phyloP scores from a whole-genome alignment of 192 early-diverging fungal genomes.

The Paraglomus brasilianum region DNA sequence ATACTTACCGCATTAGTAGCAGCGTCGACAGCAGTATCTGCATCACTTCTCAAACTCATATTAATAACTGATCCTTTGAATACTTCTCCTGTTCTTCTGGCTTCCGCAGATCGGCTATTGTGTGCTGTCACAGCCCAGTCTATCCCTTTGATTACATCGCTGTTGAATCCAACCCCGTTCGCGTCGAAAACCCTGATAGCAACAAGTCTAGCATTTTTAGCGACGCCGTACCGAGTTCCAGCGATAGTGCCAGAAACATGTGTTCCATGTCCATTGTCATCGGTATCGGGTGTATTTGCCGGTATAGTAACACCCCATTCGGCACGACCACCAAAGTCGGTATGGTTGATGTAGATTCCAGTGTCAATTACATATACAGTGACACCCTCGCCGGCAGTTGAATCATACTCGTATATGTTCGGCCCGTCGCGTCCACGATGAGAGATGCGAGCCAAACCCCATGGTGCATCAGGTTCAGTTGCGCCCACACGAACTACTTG shows the following conservation, averaged over 20 bases:
- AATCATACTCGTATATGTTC: conserved; percentile 55
- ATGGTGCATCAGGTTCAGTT: conserved; percentile 72
- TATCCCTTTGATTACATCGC: conserved; percentile 78
- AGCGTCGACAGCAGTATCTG: conserved; percentile 12
- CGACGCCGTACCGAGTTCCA: conserved; percentile 80
- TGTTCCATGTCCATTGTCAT: conserved; percentile 82
- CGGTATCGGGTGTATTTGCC: conserved; percentile 48
- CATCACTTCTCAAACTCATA: conserved; percentile 36
- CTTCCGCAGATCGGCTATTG: too few species aligned
- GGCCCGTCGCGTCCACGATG: conserved; percentile 69
- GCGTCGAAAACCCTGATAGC: conserved; percentile 91
- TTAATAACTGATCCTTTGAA: conserved; percentile 34
- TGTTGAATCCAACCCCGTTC: conserved; percentile 86
- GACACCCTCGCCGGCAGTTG: conserved; percentile 74
- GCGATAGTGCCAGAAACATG: conserved; percentile 91
- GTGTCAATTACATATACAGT: conserved; percentile 97
- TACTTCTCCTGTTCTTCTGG: conserved; percentile 50
- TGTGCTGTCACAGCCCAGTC: conserved; percentile 39
- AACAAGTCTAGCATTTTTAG: conserved; percentile 82
- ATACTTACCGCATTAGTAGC: conserved; percentile 34
- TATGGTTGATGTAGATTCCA: conserved; percentile 78
- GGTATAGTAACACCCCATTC: conserved; percentile 75
- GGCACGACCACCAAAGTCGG: conserved; percentile 92
- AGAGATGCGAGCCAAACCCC: conserved; percentile 85
- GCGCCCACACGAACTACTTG: conserved; percentile 70